These are phyloP conservation scores for Solanum chiquidenum DNA, from an alignment of 257 asterid species.

Conservation along the genomic window DNA sequence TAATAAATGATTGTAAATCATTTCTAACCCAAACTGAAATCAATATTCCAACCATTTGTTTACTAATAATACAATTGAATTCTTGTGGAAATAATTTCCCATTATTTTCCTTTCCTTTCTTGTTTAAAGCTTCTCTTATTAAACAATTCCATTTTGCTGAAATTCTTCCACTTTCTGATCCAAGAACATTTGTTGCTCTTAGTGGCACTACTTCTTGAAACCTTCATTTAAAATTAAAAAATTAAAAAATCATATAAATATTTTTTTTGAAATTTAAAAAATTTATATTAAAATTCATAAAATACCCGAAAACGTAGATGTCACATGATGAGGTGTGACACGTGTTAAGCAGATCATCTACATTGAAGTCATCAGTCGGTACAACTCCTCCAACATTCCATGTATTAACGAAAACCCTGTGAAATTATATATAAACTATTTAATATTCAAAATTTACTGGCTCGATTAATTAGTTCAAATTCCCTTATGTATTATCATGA, in stretches of 20 bases:
- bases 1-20: conserved; percentile 26
- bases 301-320: conserved; percentile 30
- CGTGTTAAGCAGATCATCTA: conserved; percentile 25
- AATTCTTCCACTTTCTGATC: conserved; percentile 26
- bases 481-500: too few species aligned
- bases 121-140: conserved; percentile 31
- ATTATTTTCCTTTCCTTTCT: conserved; percentile 4
- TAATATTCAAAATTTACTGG: background rate
- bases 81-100: background rate
- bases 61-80: conserved; percentile 46
- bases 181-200: conserved; percentile 35
- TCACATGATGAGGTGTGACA: conserved; percentile 15
- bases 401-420: conserved; percentile 34
- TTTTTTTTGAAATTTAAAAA: background rate
- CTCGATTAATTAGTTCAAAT: background rate
- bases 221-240: conserved; percentile 3
- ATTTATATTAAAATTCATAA: background rate
- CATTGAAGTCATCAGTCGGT: conserved; percentile 24
- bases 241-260: background rate
- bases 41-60: conserved; percentile 62
- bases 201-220: conserved; percentile 70
- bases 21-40: conserved; percentile 55
- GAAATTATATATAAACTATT: background rate
- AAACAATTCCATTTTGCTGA: conserved; percentile 43
- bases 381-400: conserved; percentile 40